Base-by-base conservation (phyloP, 495 filamentous ascomycete genomes). In the Neurospora sp. region DNA sequence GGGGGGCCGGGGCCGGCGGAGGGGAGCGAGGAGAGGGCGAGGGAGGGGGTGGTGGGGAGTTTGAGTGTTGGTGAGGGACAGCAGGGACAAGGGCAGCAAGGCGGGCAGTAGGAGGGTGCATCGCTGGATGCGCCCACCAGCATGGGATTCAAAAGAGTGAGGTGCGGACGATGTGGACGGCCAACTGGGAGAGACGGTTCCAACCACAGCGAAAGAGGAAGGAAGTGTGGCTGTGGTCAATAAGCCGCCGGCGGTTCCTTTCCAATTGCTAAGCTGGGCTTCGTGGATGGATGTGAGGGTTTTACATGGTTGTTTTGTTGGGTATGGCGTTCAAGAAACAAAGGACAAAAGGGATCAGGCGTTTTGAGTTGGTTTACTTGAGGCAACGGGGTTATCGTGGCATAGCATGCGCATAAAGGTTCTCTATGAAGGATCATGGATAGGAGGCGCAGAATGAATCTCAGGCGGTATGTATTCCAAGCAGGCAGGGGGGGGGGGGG, bases 1-100 rank as follows among this genome's bases (percentile, higher is more conserved):
- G 82, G 81, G 1, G 79, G 78, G 12, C 22, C 70, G 0, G 73
- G 73, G 8, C 70, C 72, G 53, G 53, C 53, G 53, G 53, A 66
- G 27, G 53, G 53, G 27, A 35, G 14, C 1, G 53, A 66, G 27
- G 53, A 66, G 14, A 31, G 2, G 53, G 27, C 27, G 0, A 35
- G 6, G 27, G 53, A 61, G 1, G 53, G 53, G 12, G 27, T 61
- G 12, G 53, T 66, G 53, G 53, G 22, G 14, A 66, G 53, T 66
- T 31, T 66, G 53, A 27, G 22, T 37, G 53, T 16, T 66, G 53
- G 53, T 66, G 22, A 61, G 53, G 53, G 53, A 35, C 53, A 66
- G 7, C 27, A 59, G 11, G 53, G 53, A 59, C 48, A 31, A 37
- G 35, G 35, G 35, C 35, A 37, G 0, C 35, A 7, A 37, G 35